Base-by-base conservation (phyloP, 768 basidiomycete genomes). In the Cyclocybe aegerita region DNA sequence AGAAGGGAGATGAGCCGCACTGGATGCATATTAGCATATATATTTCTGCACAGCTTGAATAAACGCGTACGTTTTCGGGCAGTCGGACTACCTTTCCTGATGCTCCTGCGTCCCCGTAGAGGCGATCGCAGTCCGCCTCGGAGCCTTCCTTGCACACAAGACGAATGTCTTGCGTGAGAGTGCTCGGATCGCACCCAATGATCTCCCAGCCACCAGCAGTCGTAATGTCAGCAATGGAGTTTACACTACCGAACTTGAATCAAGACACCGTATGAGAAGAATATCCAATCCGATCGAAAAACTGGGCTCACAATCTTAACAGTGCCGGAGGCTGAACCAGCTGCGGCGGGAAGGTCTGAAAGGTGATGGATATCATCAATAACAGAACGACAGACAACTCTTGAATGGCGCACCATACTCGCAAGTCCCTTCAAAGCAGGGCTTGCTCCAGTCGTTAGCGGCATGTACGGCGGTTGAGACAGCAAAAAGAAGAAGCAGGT, bases 141-240 rank as follows among this genome's bases (percentile, higher is more conserved):
- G 54, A 54, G 31, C 60, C 50, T 40, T 67, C 51, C 15, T 60
- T 60, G 64, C 80, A 82, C 2, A 79, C 77, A 14, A 79, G 68
- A 7, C 78, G 74, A 43, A 80, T 73, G 37, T 78, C 74, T 53
- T 80, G 79, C 23, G 68, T 57, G 9, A 70, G 50, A 0, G 63
- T 53, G 49, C 72, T 67, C 3, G 73, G 60, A 31, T 70, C 64
- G 57, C 81, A 82, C 34, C 66, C 70, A 15, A 80, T 55, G 37
- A 81, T 78, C 29, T 70, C 66, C 79, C 79, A 82, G 17, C 80
- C 81, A 14, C 74, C 79, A 4, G 77, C 76, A n/a, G 68, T 52
- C 2, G 76, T 75, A 35, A 77, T 70, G 49, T 77, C 75, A 7
- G 72, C 67, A 15, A 76, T 76, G 8, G 72, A 63, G 35, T 56